Conservation (phyloP, 768 basidiomycete species). For the Polyporus arcularius region DNA sequence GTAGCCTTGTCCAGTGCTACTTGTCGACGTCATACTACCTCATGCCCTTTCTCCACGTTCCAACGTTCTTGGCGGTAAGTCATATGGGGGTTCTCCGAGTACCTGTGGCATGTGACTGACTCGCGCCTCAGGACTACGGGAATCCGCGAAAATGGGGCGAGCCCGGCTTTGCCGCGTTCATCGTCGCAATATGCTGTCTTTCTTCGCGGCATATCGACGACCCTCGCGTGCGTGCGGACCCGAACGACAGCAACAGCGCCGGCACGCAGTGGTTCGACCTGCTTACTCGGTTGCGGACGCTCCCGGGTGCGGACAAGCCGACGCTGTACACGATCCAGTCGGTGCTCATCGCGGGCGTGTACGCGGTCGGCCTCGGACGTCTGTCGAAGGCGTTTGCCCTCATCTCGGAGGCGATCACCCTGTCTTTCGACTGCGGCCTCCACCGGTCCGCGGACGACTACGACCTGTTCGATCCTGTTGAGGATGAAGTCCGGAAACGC, state of each 20-base stretch:
- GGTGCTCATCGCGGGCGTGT: conserved; percentile 88
- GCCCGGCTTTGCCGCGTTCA: conserved; percentile 91
- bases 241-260: conserved; percentile 82
- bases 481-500: conserved; percentile 89
- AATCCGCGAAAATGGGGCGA: conserved; percentile 95
- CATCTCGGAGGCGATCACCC: conserved; percentile 83
- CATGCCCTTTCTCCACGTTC: conserved; percentile 90
- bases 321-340: conserved; percentile 93
- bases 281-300: conserved; percentile 81
- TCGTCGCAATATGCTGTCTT: conserved; percentile 90
- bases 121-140: conserved; percentile 72
- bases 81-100: conserved; percentile 9
- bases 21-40: conserved; percentile 93
- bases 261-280: conserved; percentile 93
- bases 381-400: conserved; percentile 86
- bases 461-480: conserved; percentile 85
- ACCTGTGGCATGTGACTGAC: conserved; percentile 4
- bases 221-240: conserved; percentile 81
- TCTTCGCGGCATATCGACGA: conserved; percentile 93
- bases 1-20: conserved; percentile 78
- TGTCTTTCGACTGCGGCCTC: conserved; percentile 86
- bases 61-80: conserved; percentile 76
- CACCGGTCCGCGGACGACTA: conserved; percentile 87
- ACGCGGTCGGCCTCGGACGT: conserved; percentile 87
- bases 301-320: conserved; percentile 85